Base-by-base conservation (phyloP, 2,329 filamentous ascomycete species). In the Verticillium nonalfalfae region DNA sequence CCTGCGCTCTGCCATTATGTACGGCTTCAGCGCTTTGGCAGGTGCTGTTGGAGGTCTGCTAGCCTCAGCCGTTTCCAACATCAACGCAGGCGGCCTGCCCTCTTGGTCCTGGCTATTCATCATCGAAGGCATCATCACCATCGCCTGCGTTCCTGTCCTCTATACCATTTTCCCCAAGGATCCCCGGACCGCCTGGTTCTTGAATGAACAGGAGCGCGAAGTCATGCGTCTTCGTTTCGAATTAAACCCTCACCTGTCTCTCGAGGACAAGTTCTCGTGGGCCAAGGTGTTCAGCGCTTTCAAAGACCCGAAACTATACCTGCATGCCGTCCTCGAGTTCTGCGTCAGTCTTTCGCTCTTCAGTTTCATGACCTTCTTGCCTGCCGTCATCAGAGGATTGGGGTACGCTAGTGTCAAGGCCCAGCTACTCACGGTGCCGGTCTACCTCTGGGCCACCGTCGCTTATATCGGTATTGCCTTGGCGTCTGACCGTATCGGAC, bases 291-390 rank as follows among this genome's bases (percentile, higher is more conserved):
- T 70, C 52, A 78, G 77, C 26, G 79, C 76, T 0, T 62, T 82
- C 7, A 71, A 68, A 13, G 83, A 85, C 61, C 77, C 78, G 1
- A 85, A 85, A 65, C 67, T 84, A 2, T 81, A 79, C 60, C 70
- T 84, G 56, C 81, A 76, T 61, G 78, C 76, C 5, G 63, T 71
- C 31, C 80, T 80, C 18, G 80, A 83, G 56, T 83, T 84, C 68
- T 82, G 79, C 58, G 77, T 80, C 61, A 79, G 82, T 61, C 79
- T 81, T 33, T 70, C 82, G 54, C 73, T 82, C 0, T 85, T 83
- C 66, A 83, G 82, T n/a, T 85, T 85, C 69, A 80, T 77, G 64
- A 85, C 81, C 10, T 86, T 86, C 67, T 71, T 85, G 4, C 84
- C 84, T 2, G 79, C 79, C 1, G 85, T 87, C 64, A 74, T 86